Base-by-base conservation (phyloP, 2,329 filamentous ascomycete species). In the Trichothecium roseum region DNA sequence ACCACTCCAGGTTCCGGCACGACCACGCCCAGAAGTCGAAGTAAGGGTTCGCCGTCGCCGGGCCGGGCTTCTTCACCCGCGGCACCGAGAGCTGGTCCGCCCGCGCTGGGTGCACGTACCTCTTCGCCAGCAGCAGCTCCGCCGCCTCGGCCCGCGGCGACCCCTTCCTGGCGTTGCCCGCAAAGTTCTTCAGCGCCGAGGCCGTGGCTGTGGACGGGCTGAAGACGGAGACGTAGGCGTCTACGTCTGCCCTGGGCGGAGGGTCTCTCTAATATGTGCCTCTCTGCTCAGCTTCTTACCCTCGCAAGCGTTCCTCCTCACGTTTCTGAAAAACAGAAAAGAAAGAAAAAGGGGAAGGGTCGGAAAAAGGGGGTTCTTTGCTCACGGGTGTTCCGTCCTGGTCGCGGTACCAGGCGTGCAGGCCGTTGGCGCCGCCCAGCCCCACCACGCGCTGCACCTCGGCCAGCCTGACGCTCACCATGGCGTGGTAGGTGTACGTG, bases 181-280 rank as follows among this genome's bases (percentile, higher is more conserved):
- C 57, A 47, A 84, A 70, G 33, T 69, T 70, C 41, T 66, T 79
- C 12, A 86, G 64, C 9, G 79, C 71, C 38, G 78, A 74, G 5
- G 66, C 47, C 3, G 78, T 79, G 10, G 65, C 63, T 4, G 75
- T 76, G 2, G 66, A 59, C 2, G 80, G 68, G 22, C 62, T 63
- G 62, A 85, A 86, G 48, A 87, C 66, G 32, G 70, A 62, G 27
- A 74, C 69, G 60, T 87, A 86, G 14, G 80, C 72, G 30, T 69
- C 64, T 38, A 81, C 69, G 47, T 86, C 82, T 36, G 66, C 45
- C 30, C 56, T 56, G 2, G 70, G 60, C 6, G 76, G 77, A 6
- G 69, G 59, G 2, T 59, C 54, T 48, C 57, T 57, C 53, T 63
- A 44, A 15, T 35, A 24, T 24, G 20, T 24, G n/a, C n/a, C n/a